These are phyloP conservation scores for Phytophthora foliorum DNA, from an alignment of 352 stramenopile genomes.

Conservation along the genomic window DNA sequence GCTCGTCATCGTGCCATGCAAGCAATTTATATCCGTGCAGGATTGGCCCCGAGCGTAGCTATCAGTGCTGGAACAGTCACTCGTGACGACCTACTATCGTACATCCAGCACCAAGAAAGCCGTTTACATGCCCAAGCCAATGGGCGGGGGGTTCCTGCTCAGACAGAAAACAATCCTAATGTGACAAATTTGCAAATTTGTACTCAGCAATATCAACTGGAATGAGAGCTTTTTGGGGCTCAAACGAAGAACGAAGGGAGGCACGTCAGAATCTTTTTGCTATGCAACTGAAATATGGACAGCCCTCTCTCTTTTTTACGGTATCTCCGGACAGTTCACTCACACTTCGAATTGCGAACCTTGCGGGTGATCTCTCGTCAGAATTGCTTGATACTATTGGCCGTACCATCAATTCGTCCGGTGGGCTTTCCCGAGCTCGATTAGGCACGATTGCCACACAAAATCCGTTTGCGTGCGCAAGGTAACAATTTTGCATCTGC, in stretches of 20 bases:
- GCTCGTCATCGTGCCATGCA: neutral
- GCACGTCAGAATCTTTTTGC: neutral
- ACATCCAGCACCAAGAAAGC: constrained; percentile 10
- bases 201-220: neutral
- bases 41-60: neutral
- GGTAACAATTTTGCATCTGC: too few relatives aligned
- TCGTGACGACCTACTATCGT: neutral
- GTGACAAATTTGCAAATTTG: too few relatives aligned
- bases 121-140: too few relatives aligned
- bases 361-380: neutral
- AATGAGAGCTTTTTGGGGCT: neutral
- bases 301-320: neutral
- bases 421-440: too few relatives aligned
- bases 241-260: neutral
- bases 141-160: too few relatives aligned
- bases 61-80: neutral
- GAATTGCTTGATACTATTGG: neutral
- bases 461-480: too few relatives aligned
- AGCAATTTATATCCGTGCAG: constrained; percentile 7
- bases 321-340: neutral
- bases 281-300: neutral
- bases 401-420: too few relatives aligned
- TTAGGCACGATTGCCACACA: too few relatives aligned
- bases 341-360: neutral
- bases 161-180: too few relatives aligned